These are phyloP conservation scores for Cucurbita ficifolia DNA, from an alignment of 306 rosid species.

Conservation along the genomic window DNA sequence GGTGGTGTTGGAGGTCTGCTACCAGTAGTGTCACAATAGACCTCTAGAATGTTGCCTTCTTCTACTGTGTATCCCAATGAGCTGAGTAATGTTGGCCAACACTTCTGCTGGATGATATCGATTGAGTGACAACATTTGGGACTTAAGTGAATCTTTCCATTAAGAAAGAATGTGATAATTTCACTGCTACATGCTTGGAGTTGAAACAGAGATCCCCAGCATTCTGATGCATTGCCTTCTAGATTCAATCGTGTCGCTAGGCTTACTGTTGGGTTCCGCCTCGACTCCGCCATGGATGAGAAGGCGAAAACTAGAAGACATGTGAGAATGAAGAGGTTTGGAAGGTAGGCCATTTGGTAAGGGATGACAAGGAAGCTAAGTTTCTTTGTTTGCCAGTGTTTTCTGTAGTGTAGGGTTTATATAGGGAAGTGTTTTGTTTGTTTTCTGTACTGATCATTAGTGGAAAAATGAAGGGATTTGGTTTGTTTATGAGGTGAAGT, in stretches of 20 bases:
- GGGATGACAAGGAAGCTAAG: neutral
- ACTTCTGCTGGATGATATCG: slow-evolving; percentile 29
- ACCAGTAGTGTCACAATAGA: slow-evolving; percentile 30
- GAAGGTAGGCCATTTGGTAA: slow-evolving; percentile 14
- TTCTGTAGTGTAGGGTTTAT: neutral
- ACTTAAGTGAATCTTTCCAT: slow-evolving; percentile 41
- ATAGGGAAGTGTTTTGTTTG: neutral
- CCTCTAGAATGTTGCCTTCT: slow-evolving; percentile 40
- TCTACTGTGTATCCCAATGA: slow-evolving; percentile 42
- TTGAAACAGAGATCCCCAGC: slow-evolving; percentile 48
- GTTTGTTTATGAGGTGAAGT: neutral
- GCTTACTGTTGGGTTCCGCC: neutral
- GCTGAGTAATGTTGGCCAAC: slow-evolving; percentile 51
- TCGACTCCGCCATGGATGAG: slow-evolving; percentile 7
- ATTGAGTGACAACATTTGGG: slow-evolving; percentile 41
- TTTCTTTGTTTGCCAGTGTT: neutral
- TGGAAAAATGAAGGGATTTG: neutral
- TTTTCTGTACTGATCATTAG: neutral
- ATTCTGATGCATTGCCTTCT: slow-evolving; percentile 22
- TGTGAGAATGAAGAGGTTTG: slow-evolving; percentile 1
- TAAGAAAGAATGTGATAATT: slow-evolving; percentile 38
- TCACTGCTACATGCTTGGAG: slow-evolving; percentile 51
- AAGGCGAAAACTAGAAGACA: slow-evolving; percentile 3
- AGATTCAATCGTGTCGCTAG: slow-evolving; percentile 28
- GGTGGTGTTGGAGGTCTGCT: slow-evolving; percentile 8